A percentile compares a stretch with the other conserved stretches of the same genome.
Conservation (phyloP, 2,329 filamentous ascomycete species). For the Lasiodiplodia theobromae region DNA sequence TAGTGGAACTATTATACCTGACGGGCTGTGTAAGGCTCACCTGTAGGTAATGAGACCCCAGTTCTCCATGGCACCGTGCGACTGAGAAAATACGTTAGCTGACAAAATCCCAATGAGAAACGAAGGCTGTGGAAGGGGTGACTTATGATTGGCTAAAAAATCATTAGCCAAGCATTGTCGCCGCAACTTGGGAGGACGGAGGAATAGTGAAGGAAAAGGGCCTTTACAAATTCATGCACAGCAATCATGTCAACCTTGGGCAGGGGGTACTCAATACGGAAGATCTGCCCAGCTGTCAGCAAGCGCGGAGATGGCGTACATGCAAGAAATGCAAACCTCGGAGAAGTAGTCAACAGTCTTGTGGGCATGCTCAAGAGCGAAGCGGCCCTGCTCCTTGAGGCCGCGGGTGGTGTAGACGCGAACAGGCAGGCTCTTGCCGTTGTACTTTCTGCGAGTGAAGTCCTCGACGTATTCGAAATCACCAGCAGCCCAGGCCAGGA, state of each 20-base stretch:
- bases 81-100: constrained; percentile 57
- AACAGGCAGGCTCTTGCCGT: constrained; percentile 88
- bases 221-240: constrained; percentile 84
- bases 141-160: constrained; percentile 52
- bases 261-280: constrained; percentile 89
- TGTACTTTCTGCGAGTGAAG: constrained; percentile 87
- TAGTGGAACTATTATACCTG: constrained; percentile 11
- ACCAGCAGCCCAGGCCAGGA: constrained; percentile 91
- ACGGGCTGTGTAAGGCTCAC: constrained; percentile 33
- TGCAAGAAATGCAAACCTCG: constrained; percentile 58
- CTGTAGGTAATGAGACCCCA: constrained; percentile 97
- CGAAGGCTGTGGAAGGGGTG: constrained; percentile 31
- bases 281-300: constrained; percentile 60
- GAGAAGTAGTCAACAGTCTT: constrained; percentile 97
- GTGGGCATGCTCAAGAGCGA: constrained; percentile 88
- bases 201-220: not conserved
- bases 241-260: constrained; percentile 91
- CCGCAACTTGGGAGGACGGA: constrained; percentile 38
- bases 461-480: constrained; percentile 98
- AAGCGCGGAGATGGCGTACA: constrained; percentile 8
- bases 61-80: constrained; percentile 87
- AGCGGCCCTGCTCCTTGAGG: constrained; percentile 89
- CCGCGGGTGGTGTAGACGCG: constrained; percentile 95
- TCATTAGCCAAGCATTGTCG: constrained; percentile 26
- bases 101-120: not conserved